Evolutionary conservation across 1,139 yeast species (phyloP).

Genomic region (Pichia sp.): DNA sequence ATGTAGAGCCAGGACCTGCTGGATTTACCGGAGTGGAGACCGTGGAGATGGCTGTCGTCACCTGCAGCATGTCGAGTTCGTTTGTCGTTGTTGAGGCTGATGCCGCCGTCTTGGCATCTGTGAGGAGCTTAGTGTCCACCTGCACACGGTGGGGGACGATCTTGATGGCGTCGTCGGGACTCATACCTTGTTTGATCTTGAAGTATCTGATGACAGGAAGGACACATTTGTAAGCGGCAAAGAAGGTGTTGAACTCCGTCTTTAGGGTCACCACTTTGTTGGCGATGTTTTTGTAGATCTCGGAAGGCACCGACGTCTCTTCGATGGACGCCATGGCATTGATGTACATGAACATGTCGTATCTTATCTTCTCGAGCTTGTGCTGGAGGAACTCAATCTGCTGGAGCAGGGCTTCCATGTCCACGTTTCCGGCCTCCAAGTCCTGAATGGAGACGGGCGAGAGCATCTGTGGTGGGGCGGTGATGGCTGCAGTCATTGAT

Average conservation of each 20-base stretch:
- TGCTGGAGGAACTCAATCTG: slow-evolving; percentile 35
- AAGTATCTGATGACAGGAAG: slow-evolving; percentile 51
- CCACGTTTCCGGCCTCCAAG: slow-evolving; percentile 36
- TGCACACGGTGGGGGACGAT: slow-evolving; percentile 25
- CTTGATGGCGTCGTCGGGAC: slow-evolving; percentile 26
- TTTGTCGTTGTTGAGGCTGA: too few species aligned
- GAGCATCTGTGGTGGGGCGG: slow-evolving; percentile 20
- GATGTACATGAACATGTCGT: slow-evolving; percentile 31
- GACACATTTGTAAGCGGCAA: slow-evolving; percentile 27
- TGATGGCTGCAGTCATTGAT: slow-evolving; percentile 13
- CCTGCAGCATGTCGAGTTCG: too few species aligned
- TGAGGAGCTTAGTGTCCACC: slow-evolving; percentile 21
- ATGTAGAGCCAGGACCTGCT: neutral
- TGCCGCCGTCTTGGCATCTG: too few species aligned
- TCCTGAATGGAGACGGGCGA: slow-evolving; percentile 35
- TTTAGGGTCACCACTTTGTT: neutral
- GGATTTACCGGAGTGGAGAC: neutral
- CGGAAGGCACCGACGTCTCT: slow-evolving; percentile 23
- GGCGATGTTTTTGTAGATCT: neutral
- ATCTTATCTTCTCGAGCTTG: slow-evolving; percentile 27
- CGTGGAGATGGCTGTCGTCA: neutral
- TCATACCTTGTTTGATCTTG: slow-evolving; percentile 40
- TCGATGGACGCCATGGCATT: slow-evolving; percentile 28
- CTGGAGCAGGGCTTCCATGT: slow-evolving; percentile 31
- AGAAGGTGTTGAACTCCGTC: slow-evolving; percentile 16